A percentile compares a stretch with the other conserved stretches of the same genome.
These are phyloP conservation scores for Cucurbitaria berberidis DNA, from an alignment of 2,329 filamentous ascomycete genomes.

Conservation along the genomic window DNA sequence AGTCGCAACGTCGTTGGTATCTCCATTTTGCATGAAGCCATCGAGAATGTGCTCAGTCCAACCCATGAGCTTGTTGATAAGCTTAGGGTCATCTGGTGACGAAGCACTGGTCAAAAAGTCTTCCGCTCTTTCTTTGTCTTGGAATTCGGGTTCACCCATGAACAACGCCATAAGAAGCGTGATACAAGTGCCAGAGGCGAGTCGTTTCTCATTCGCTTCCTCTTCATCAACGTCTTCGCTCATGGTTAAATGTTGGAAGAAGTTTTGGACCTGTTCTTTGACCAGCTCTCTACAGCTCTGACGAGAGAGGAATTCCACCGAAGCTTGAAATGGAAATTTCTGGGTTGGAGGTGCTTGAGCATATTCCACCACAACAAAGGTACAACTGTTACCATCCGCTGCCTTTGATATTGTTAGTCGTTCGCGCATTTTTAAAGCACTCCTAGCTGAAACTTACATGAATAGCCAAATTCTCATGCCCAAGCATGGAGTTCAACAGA, in stretches of 20 bases:
- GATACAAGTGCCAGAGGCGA: no score
- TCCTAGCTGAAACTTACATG: constrained; percentile 1
- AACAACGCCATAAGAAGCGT: constrained; percentile 7
- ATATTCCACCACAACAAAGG: constrained; percentile 19
- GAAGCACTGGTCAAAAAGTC: constrained; percentile 13
- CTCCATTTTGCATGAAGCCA: constrained; percentile 4
- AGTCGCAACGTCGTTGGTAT: no score
- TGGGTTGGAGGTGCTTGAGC: constrained; percentile 4
- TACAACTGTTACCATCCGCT: constrained; percentile 12
- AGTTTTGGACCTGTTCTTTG: neutral
- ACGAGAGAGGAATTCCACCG: constrained; percentile 17
- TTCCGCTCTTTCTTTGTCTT: constrained; percentile 6
- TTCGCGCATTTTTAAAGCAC: no score
- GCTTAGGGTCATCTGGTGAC: neutral
- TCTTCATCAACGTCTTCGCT: constrained; percentile 13
- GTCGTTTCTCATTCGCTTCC: neutral
- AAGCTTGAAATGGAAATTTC: constrained; percentile 9
- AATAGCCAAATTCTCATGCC: constrained; percentile 9
- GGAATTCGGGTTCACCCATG: constrained; percentile 6
- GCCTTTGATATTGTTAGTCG: constrained; percentile 7
- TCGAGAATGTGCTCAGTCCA: constrained; percentile 18
- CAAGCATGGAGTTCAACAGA: constrained; percentile 20
- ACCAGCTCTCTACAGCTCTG: constrained; percentile 9
- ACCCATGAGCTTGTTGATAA: constrained; percentile 7
- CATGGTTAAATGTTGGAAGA: no score